Evolutionary conservation across 495 filamentous ascomycete species (phyloP), one percentile per base, ranked within the genome.

Genomic region (Trichocladium uniseriatum): DNA sequence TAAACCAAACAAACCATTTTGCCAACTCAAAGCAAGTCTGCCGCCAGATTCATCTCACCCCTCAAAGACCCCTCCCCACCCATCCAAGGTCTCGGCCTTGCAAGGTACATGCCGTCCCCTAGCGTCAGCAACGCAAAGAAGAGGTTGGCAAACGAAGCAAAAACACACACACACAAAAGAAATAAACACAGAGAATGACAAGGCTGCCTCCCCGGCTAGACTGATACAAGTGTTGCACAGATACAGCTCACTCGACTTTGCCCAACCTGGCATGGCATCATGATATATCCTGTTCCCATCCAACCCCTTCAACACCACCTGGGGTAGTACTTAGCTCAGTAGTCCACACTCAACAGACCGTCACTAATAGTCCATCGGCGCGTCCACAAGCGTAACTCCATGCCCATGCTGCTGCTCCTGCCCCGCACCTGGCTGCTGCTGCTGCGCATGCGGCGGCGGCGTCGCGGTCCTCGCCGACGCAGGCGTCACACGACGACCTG

Each of bases 401-500:
- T 56, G 57, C 16, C 40, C 14, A 32, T 39, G 52, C 19, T 38
- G 22, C 19, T 35, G 31, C 9, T 10, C 9, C 7, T 32, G 31
- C 53, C 11, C 43, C 45, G 7, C 32, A 43, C 15, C n/a, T n/a
- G n/a, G n/a, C n/a, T 32, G 36, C 38, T 47, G 43, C 5, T 50
- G 45, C 7, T 21, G 28, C 32, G 39, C 5, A 8, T 19, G 11
- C 29, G 51, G 49, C 15, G 53, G 47, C 14, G 53, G 43, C 2
- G 49, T 51, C 2, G 16, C 21, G 13, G 52, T 43, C 7, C 39
- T 20, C 10, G 58, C 43, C 15, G 40, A 10, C n/a, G 38, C 55
- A 43, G 60, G 62, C 14, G 67, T 60, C 20, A 76, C 63, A 0
- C 70, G 58, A 3, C 72, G 59, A 1, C 69, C 70, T 16, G 55